Percentiles rank a stretch among this genome's conserved stretches.
phyloP scores from a whole-genome alignment of 2,329 filamentous ascomycete species.

The Botrytis paeoniae region DNA sequence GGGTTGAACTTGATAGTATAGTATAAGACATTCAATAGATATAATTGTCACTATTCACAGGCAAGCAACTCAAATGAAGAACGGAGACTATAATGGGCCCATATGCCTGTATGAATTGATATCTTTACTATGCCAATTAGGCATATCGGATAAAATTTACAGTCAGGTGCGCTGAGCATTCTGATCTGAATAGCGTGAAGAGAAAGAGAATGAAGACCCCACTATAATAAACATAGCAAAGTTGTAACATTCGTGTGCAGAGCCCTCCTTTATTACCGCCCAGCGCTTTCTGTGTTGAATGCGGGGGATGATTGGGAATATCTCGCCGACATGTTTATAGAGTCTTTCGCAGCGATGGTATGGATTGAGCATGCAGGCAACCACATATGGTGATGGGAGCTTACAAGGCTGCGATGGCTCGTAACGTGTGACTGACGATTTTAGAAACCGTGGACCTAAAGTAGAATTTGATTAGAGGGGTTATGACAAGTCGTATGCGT shows the following conservation, averaged over 20 bases:
- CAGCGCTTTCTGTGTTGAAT: constrained; percentile 36
- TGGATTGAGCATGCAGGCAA: constrained; percentile 5
- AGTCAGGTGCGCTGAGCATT: constrained; percentile 8
- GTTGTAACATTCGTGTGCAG: constrained; percentile 9
- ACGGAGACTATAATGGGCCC: background rate
- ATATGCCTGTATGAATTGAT: background rate
- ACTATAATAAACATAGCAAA: constrained; percentile 4
- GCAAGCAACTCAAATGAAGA: constrained; percentile 2
- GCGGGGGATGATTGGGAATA: constrained; percentile 38
- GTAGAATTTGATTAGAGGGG: constrained; percentile 7
- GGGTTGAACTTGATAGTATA: constrained; percentile 13
- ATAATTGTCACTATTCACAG: background rate
- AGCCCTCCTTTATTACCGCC: constrained; percentile 5
- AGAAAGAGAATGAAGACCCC: constrained; percentile 12
- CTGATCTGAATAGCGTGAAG: constrained; percentile 14
- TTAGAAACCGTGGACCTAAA: constrained; percentile 62
- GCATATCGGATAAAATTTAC: background rate
- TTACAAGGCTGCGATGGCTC: constrained; percentile 7
- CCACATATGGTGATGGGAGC: background rate
- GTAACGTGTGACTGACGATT: constrained; percentile 31
- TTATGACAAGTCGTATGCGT: constrained; percentile 6
- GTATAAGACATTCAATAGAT: constrained; percentile 14
- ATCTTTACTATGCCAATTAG: background rate
- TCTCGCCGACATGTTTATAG: background rate
- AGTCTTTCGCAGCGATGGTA: background rate